Evolutionary conservation across 1,139 yeast genomes (phyloP).

Genomic region (Geotrichum europaeum): DNA sequence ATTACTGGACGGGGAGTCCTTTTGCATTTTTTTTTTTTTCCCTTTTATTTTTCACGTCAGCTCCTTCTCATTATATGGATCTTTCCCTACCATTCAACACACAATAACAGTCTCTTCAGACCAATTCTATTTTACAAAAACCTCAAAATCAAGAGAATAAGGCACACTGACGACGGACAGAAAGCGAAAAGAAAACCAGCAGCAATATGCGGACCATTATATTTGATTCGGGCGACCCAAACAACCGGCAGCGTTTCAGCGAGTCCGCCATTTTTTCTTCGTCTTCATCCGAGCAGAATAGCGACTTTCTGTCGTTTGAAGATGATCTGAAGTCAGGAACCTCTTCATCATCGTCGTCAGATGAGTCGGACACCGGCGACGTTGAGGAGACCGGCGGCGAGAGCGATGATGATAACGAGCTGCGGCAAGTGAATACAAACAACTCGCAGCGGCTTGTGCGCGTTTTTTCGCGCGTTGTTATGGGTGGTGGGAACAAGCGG

Average conservation of each 20-base stretch:
- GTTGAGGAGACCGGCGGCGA: background rate
- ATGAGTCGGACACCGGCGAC: background rate
- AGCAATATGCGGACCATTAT: constrained; percentile 5
- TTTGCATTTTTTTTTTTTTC: background rate
- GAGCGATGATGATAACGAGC: constrained; percentile 3
- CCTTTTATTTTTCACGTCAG: background rate
- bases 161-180: background rate
- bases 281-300: constrained; percentile 6
- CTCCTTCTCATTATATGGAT: background rate
- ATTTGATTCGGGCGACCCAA: constrained; percentile 15
- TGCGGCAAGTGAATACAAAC: background rate
- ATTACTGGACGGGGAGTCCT: background rate
- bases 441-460: constrained; percentile 12
- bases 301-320: constrained; percentile 13
- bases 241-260: constrained; percentile 3
- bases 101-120: background rate
- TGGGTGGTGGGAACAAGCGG: constrained; percentile 2
- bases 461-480: constrained; percentile 13
- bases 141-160: background rate
- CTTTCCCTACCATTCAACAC: background rate
- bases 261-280: constrained; percentile 8
- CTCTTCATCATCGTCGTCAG: constrained; percentile 1
- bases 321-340: constrained; percentile 10
- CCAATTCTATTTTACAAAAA: background rate
- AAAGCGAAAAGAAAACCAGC: background rate